Evolutionary conservation across 768 basidiomycete species (phyloP), one percentile per base, ranked within the genome.

Genomic region (Pleurotus citrinopileatus): DNA sequence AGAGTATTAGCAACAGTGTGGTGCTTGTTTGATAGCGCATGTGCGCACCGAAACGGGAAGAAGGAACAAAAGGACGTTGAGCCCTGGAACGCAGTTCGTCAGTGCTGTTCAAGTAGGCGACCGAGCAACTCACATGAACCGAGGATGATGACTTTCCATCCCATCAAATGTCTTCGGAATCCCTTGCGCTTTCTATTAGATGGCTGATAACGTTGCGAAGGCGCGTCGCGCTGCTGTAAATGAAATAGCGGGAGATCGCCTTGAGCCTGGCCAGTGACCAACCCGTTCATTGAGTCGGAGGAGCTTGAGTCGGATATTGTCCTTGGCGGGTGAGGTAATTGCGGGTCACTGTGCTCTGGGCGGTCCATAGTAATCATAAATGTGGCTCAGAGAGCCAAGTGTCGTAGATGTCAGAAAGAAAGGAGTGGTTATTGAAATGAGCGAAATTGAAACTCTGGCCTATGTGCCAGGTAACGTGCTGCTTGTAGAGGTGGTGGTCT

Each of bases 11-110:
- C 25, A 32, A 53, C 20, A 55, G 42, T 36, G 15, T 51, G 8
- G 32, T 13, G 27, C 13, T 38, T 12, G 20, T 5, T 34, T n/a
- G n/a, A n/a, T n/a, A n/a, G n/a, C n/a, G n/a, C 17, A 17, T 19
- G 13, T 10, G 36, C n/a, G 17, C 58, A 89, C 88, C n/a, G 89
- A 77, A 29, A 81, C 72, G 9, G 89, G 89, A 25, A 91, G 76
- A 48, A 85, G 71, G 15, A 87, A 54, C 6, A 91, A 68, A 23
- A 89, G 70, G 53, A 87, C 25, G 59, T 91, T 91, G 34, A 91
- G 64, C 87, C 87, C 88, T 91, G 52, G 7, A 47, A 17, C 42
- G 19, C 46, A 43, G 13, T 53, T 52, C 48, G 13, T 40, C 7
- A 17, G 42, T 43, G 12, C 22, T 22, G 8, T 19, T n/a, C 19